Evolutionary conservation across 805 yeast species (phyloP).

Genomic region (Tetrapisispora nanseiensis): DNA sequence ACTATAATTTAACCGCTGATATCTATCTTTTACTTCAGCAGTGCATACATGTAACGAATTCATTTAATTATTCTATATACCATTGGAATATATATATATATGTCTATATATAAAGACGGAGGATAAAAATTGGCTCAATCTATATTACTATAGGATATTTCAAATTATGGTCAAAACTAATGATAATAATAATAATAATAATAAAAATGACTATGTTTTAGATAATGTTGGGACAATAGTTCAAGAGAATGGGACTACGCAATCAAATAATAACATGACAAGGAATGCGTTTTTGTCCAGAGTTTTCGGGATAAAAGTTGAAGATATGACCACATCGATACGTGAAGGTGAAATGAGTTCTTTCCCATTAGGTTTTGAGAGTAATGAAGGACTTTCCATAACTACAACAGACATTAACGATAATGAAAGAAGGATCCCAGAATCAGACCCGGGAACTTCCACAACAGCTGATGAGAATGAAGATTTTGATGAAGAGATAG

Average conservation of each 20-base stretch:
- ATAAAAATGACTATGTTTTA: not conserved
- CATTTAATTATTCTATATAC: no score
- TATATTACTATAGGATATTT: no score
- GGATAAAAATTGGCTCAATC: no score
- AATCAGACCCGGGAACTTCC: slow-evolving; percentile 27
- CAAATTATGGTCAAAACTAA: not conserved
- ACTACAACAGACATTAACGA: slow-evolving; percentile 2
- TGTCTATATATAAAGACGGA: no score
- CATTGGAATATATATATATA: no score
- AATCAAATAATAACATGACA: no score
- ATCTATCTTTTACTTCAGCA: no score
- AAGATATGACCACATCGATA: slow-evolving; percentile 20
- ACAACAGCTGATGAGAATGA: slow-evolving; percentile 19
- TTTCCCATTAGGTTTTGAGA: slow-evolving; percentile 7
- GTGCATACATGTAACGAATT: no score
- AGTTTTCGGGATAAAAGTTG: slow-evolving; percentile 27
- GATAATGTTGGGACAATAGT: not conserved
- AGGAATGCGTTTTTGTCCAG: slow-evolving; percentile 26
- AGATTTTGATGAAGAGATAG: slow-evolving; percentile 3
- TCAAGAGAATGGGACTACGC: slow-evolving; percentile 2
- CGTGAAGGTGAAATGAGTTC: slow-evolving; percentile 23
- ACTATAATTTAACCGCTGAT: not conserved
- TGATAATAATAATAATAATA: not conserved
- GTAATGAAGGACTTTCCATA: not conserved
- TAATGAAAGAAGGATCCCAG: slow-evolving; percentile 22